These are phyloP conservation scores for Fusarium redolens DNA, from an alignment of 2,329 filamentous ascomycete species.

Conservation along the genomic window DNA sequence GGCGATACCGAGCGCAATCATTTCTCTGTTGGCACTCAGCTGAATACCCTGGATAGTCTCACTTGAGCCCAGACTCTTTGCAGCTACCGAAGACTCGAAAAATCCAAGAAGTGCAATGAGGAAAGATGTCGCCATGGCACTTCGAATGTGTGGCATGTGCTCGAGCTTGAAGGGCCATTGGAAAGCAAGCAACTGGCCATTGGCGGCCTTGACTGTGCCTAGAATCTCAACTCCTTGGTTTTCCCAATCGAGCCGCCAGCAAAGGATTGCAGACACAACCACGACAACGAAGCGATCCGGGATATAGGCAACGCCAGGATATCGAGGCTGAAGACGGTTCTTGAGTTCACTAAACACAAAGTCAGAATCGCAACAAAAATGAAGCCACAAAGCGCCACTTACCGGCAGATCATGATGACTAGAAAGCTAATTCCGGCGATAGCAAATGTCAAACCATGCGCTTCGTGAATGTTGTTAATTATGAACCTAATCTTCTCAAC, in stretches of 20 bases:
- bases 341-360: constrained; percentile 75
- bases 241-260: constrained; percentile 83
- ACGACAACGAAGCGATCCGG: constrained; percentile 94
- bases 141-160: constrained; percentile 84
- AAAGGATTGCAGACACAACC: constrained; percentile 82
- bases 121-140: constrained; percentile 90
- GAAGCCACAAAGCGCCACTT: constrained; percentile 45
- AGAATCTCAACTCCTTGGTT: constrained; percentile 83
- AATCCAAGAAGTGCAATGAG: constrained; percentile 96
- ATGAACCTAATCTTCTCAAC: constrained; percentile 89
- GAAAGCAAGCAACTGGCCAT: constrained; percentile 80
- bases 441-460: constrained; percentile 79
- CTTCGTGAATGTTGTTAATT: constrained; percentile 70
- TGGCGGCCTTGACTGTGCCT: constrained; percentile 80
- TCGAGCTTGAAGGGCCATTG: constrained; percentile 84
- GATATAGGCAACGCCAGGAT: constrained; percentile 84
- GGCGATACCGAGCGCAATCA: constrained; percentile 89
- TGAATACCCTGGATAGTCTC: constrained; percentile 82
- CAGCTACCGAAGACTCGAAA: constrained; percentile 96
- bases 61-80: constrained; percentile 82
- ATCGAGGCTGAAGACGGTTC: constrained; percentile 80
- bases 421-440: constrained; percentile 84
- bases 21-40: constrained; percentile 90
- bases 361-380: constrained; percentile 5
- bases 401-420: constrained; percentile 92